These are phyloP conservation scores for Botrytis galanthina DNA, from an alignment of 2,329 filamentous ascomycete species.

Conservation along the genomic window DNA sequence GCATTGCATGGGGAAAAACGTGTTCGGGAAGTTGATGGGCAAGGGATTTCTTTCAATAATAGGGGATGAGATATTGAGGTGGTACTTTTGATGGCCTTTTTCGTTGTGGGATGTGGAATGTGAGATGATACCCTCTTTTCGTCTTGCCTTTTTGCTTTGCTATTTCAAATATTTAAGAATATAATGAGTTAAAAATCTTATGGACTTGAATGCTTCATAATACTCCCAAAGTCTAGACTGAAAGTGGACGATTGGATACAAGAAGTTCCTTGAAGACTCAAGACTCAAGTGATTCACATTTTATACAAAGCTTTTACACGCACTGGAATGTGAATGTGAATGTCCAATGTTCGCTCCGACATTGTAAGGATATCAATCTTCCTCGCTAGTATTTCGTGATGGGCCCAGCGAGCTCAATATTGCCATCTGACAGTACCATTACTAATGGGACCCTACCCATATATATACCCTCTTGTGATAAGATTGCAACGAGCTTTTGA, in stretches of 20 bases:
- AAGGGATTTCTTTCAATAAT: neutral
- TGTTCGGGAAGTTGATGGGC: neutral
- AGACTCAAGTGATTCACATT: neutral
- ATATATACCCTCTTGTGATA: neutral
- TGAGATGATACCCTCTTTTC: slow-evolving; percentile 13
- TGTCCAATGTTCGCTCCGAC: neutral
- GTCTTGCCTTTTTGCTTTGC: neutral
- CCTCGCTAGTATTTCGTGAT: neutral
- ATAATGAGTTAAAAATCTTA: neutral
- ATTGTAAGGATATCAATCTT: neutral
- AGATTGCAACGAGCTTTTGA: neutral
- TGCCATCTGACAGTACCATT: neutral
- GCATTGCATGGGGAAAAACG: neutral
- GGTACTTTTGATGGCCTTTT: neutral
- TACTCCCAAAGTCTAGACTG: too few relatives aligned
- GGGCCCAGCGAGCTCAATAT: neutral
- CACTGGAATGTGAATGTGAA: neutral
- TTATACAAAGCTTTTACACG: neutral
- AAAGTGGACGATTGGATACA: neutral
- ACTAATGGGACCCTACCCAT: neutral
- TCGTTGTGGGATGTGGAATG: neutral
- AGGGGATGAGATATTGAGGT: neutral
- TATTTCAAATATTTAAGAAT: neutral
- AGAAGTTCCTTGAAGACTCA: neutral
- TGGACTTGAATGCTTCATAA: neutral